phyloP scores from a whole-genome alignment of 78 protist species.

The Neovahlkampfia damariscottae region DNA sequence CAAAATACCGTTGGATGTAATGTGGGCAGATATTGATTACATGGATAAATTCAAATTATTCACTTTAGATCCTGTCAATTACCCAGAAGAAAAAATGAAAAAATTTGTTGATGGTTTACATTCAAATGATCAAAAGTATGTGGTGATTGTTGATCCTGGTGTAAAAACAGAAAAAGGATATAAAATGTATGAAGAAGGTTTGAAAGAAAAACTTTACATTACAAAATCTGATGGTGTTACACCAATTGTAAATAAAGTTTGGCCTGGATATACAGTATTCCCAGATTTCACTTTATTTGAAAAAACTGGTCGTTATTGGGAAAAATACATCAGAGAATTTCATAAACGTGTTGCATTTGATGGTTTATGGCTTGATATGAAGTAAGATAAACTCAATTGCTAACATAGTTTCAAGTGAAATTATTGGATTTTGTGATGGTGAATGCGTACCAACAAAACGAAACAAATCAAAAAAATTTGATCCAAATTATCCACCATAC shows the following conservation, averaged over 20 bases:
- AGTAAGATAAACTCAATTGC: slow-evolving; percentile 92
- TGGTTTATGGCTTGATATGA: slow-evolving; percentile 98
- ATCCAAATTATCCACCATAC: slow-evolving; percentile 48
- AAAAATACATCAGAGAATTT: slow-evolving; percentile 36
- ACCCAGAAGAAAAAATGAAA: slow-evolving; percentile 44
- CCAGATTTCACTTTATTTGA: slow-evolving; percentile 75
- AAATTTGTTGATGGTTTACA: neutral
- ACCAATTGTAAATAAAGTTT: slow-evolving; percentile 88
- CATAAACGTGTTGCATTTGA: slow-evolving; percentile 61
- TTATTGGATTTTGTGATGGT: too few relatives aligned
- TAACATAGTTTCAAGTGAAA: too few relatives aligned
- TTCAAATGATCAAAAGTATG: slow-evolving; percentile 39
- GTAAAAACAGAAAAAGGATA: slow-evolving; percentile 74
- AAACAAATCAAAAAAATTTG: too few relatives aligned
- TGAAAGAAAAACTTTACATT: slow-evolving; percentile 41
- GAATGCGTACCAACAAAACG: too few relatives aligned
- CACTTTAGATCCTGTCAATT: slow-evolving; percentile 37
- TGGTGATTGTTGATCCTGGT: slow-evolving; percentile 96
- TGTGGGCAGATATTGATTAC: too few relatives aligned
- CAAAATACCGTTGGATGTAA: slow-evolving; percentile 87
- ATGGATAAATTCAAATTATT: slow-evolving; percentile 67
- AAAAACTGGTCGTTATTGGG: slow-evolving; percentile 83
- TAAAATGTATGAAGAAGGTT: slow-evolving; percentile 69
- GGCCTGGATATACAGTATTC: slow-evolving; percentile 90
- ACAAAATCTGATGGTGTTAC: slow-evolving; percentile 45